Evolutionary conservation across 2,329 filamentous ascomycete genomes (phyloP).

Genomic region (Aureobasidium namibiae): DNA sequence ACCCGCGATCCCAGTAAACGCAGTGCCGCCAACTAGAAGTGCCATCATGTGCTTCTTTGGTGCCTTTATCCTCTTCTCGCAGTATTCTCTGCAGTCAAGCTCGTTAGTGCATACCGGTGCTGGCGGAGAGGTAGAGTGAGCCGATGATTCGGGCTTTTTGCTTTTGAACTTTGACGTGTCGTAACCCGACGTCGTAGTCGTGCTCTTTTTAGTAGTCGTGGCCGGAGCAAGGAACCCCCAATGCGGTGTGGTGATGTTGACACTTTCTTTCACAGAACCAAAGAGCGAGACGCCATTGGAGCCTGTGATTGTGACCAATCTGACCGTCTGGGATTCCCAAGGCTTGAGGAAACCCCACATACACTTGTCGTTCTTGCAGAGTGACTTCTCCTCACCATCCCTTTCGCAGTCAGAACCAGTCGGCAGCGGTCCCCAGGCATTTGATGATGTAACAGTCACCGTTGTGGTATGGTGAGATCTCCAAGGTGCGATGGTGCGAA

Average conservation of each 20-base stretch:
- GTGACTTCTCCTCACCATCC: neutral
- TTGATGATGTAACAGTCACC: neutral
- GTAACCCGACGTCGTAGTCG: no score
- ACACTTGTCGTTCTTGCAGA: slow-evolving; percentile 1
- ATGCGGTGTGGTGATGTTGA: neutral
- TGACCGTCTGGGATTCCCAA: neutral
- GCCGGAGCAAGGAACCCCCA: neutral
- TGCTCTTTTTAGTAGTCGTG: neutral
- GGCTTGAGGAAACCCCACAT: slow-evolving; percentile 2
- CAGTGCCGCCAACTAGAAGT: neutral
- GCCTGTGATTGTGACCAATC: neutral
- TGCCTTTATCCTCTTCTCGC: neutral
- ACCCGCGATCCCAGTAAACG: neutral
- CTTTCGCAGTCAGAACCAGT: neutral
- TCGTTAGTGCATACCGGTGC: neutral
- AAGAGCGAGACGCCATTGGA: neutral
- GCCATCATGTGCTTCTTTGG: neutral
- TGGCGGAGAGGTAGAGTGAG: neutral
- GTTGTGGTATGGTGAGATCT: neutral
- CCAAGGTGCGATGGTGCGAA: neutral
- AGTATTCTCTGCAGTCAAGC: neutral
- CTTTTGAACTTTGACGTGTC: neutral
- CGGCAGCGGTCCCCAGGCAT: neutral
- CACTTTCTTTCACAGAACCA: neutral
- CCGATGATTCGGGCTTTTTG: neutral